phyloP scores from a whole-genome alignment of 2,329 filamentous ascomycete species.

The Ophiostoma sp. region DNA sequence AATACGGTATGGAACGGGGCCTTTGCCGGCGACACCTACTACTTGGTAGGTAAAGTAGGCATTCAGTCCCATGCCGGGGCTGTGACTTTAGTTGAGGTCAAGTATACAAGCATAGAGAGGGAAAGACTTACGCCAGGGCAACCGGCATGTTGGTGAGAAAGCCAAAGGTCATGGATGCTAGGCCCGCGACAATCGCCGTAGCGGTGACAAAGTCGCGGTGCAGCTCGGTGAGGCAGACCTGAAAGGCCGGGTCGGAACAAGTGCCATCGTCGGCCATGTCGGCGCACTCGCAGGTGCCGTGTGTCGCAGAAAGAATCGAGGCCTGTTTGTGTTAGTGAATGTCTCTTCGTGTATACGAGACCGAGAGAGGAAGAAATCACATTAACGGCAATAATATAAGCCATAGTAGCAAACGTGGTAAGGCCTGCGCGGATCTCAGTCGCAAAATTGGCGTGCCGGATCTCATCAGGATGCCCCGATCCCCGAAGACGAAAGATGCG shows the following conservation, averaged over 20 bases:
- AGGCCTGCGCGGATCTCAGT: constrained; percentile 73
- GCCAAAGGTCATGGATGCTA: constrained; percentile 72
- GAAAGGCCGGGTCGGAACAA: constrained; percentile 33
- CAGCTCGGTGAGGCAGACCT: constrained; percentile 42
- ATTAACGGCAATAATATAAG: constrained; percentile 76
- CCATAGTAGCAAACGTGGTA: constrained; percentile 77
- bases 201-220: constrained; percentile 76
- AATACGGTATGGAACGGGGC: constrained; percentile 52
- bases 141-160: constrained; percentile 77
- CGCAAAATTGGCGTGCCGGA: constrained; percentile 65
- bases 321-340: constrained; percentile 41
- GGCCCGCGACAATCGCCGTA: constrained; percentile 71
- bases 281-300: constrained; percentile 67
- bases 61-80: constrained; percentile 63
- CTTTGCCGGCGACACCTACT: constrained; percentile 55
- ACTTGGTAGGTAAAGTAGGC: constrained; percentile 65
- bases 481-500: constrained; percentile 61
- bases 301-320: constrained; percentile 67
- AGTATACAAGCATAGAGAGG: not conserved
- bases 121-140: constrained; percentile 57
- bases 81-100: constrained; percentile 32
- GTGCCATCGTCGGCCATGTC: not conserved
- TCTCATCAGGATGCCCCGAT: constrained; percentile 62
- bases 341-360: not conserved
- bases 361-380: constrained; percentile 35